Evolutionary conservation across 2,329 filamentous ascomycete genomes (phyloP).

Genomic region (Chaetomium sp.): DNA sequence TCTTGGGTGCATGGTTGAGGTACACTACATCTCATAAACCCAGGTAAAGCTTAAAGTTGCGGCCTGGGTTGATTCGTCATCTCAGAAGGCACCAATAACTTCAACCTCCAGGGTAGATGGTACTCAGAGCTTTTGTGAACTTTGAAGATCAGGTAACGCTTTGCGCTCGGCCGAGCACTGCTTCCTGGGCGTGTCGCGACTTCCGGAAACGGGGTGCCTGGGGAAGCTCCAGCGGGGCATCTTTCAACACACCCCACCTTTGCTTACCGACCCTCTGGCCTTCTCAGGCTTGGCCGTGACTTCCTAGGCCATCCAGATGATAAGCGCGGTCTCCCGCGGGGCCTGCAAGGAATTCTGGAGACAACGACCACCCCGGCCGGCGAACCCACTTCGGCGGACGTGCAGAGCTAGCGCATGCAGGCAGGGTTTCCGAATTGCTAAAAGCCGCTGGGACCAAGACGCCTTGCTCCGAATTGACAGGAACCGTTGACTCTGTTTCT

Average conservation of each 20-base stretch:
- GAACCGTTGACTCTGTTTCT: background rate
- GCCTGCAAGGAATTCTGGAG: constrained; percentile 1
- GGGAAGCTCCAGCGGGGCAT: background rate
- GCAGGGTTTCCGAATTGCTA: background rate
- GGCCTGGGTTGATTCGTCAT: no score
- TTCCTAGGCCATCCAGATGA: background rate
- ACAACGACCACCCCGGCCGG: background rate
- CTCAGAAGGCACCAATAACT: no score
- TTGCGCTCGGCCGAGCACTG: no score
- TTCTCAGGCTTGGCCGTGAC: background rate
- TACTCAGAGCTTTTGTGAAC: no score
- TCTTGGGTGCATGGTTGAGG: no score
- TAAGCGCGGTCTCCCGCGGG: background rate
- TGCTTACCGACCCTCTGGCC: background rate
- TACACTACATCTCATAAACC: no score
- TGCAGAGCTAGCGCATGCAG: background rate
- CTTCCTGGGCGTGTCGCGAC: no score
- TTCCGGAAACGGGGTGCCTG: no score
- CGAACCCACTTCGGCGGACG: background rate
- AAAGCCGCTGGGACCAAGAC: background rate
- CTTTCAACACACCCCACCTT: background rate
- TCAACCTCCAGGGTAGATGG: no score
- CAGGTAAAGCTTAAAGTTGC: no score
- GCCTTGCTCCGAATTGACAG: background rate
- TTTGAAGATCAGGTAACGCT: no score